Evolutionary conservation across 2,329 filamentous ascomycete genomes (phyloP), one percentile per base, ranked within the genome.

Genomic region (Tolypocladium amazonense): DNA sequence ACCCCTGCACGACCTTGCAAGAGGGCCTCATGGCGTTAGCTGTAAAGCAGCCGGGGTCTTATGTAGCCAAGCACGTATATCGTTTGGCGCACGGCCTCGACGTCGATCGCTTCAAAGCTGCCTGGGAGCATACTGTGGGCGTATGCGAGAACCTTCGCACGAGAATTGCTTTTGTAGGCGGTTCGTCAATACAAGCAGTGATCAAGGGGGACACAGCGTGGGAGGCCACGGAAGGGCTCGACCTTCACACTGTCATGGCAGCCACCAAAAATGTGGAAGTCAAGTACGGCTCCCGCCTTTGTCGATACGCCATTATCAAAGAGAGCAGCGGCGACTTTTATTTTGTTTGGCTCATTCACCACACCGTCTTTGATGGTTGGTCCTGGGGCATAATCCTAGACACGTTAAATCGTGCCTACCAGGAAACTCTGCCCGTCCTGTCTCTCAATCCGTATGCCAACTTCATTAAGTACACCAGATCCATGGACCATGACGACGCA

Each of bases 1-100:
- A 73, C 54, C 75, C 74, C 2, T 75, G 72, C 64, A 71, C 73
- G 7, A 66, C 71, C 4, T 64, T 77, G 1, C 76, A 78, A 58
- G 73, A 74, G 61, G 74, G 72, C 2, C 67, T 77, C 2, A 68
- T 78, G 54, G 69, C 72, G 0, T 63, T 75, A 2, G 68, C 74
- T 2, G 65, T 63, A 27, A 67, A 70, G n/a, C 57, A 64, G 1
- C 59, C 57, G 0, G 74, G 72, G 2, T 70, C 69, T 0, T 78
- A 78, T 47, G 67, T 75, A 7, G 68, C 71, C 1, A 67, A 68
- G 39, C 64, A 67, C 55, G 65, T 65, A 18, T 62, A 68, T 45
- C 59, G 59, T 23, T 63, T 71, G 4, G 47, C 64, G 0, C 30
- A 23, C 0, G 33, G 65, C 20, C 37, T 68, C 8, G 64, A 72